Percentiles rank a stretch among this genome's conserved stretches.
phyloP scores from a whole-genome alignment of 1,284 basidiomycete species.

The Ustilago curta region DNA sequence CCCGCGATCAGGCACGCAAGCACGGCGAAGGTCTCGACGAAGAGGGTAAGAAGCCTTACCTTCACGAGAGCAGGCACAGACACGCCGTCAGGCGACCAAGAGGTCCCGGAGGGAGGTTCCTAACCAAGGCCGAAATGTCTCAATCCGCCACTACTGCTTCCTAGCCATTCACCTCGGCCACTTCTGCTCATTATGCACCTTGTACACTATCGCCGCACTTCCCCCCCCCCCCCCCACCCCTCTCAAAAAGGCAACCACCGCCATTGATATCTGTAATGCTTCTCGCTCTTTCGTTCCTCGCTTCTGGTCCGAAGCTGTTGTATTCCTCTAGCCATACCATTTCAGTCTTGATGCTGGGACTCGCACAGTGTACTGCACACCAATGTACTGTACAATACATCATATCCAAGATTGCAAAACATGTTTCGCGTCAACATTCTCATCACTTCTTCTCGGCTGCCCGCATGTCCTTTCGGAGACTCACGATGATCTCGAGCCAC shows the following conservation, averaged over 20 bases:
- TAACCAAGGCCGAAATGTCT: conserved; percentile 69
- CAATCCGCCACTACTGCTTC: conserved; percentile 26
- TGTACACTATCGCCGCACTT: conserved; percentile 17
- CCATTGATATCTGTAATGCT: background rate
- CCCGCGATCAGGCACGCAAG: conserved; percentile 47
- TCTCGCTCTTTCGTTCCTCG: conserved; percentile 11
- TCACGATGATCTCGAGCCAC: background rate
- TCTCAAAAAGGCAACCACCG: background rate
- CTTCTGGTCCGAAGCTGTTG: conserved; percentile 26
- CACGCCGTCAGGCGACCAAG: conserved; percentile 96
- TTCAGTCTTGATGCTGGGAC: background rate
- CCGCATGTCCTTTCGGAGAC: background rate
- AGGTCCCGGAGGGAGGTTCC: conserved; percentile 94
- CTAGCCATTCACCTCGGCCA: background rate
- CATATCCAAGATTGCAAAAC: background rate
- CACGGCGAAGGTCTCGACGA: conserved; percentile 51
- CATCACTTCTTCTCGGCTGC: background rate
- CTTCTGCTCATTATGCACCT: background rate
- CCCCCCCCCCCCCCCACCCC: background rate
- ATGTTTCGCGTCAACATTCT: background rate
- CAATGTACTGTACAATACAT: no score
- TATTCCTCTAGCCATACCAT: conserved; percentile 21
- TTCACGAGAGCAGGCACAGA: conserved; percentile 95
- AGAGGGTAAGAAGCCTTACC: conserved; percentile 80
- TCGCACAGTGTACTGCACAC: no score